Conservation (phyloP, 2,329 filamentous ascomycete genomes). For the Fusarium sp. region DNA sequence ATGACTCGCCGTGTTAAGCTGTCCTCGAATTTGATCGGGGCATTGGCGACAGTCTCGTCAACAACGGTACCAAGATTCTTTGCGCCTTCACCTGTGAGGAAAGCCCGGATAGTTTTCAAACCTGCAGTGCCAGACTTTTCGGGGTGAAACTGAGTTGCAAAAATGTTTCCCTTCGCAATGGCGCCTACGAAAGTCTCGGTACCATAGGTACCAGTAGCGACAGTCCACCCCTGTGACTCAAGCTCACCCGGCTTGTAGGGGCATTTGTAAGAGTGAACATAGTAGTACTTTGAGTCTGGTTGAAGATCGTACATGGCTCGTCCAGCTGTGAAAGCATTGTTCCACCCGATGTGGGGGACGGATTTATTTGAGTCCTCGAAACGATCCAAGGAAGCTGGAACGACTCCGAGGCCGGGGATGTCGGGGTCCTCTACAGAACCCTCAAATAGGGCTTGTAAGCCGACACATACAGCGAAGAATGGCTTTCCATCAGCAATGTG, state of each 20-base stretch:
- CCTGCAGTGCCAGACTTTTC: slow-evolving; percentile 96
- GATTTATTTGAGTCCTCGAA: slow-evolving; percentile 83
- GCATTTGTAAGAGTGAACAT: slow-evolving; percentile 93
- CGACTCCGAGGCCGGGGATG: slow-evolving; percentile 77
- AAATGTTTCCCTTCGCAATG: slow-evolving; percentile 82
- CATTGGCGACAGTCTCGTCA: slow-evolving; percentile 22
- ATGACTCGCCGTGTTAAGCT: slow-evolving; percentile 93
- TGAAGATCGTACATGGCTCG: slow-evolving; percentile 76
- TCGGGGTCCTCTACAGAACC: slow-evolving; percentile 80
- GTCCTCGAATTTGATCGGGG: slow-evolving; percentile 51
- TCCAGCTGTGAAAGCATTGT: slow-evolving; percentile 76
- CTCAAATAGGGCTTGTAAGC: slow-evolving; percentile 87
- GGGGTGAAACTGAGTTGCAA: slow-evolving; percentile 96
- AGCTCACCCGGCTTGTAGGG: slow-evolving; percentile 77
- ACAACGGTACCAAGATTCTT: slow-evolving; percentile 54
- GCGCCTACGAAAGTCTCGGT: slow-evolving; percentile 91
- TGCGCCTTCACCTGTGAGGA: slow-evolving; percentile 76
- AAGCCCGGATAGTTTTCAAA: slow-evolving; percentile 82
- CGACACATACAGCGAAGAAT: slow-evolving; percentile 98
- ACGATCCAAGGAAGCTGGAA: slow-evolving; percentile 74
- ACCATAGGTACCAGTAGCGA: slow-evolving; percentile 91
- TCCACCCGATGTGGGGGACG: slow-evolving; percentile 99
- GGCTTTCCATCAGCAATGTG: slow-evolving; percentile 93
- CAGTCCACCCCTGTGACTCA: slow-evolving; percentile 84
- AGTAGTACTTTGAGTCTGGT: slow-evolving; percentile 94